Base-by-base conservation (phyloP, 2,329 filamentous ascomycete species). In the Sporothrix sp. region DNA sequence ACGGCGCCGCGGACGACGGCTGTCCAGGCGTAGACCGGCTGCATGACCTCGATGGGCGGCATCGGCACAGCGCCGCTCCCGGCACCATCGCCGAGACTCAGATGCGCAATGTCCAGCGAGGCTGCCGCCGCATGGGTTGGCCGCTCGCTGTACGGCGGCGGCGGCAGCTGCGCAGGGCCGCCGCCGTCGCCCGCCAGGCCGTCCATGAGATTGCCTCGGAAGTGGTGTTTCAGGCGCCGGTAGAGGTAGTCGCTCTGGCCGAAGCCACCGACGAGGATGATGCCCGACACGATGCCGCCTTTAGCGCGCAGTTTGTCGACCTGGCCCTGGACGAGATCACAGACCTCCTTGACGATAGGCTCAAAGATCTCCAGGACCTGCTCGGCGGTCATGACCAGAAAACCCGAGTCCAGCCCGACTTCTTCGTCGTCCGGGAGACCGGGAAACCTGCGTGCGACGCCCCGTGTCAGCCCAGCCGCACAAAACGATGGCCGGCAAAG, bases 1-100 rank as follows among this genome's bases (percentile, higher is more conserved):
- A 89, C 85, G 0, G 86, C 86, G 7, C 86, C 86, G 53, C 86
- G 73, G 5, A 90, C 85, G 2, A 89, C 85, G 0, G 85, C 84
- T 7, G 85, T 89, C 85, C 85, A 89, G 1, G 85, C 84, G 62
- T 90, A 86, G 48, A 89, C 75, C 1, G 85, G 84, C 65, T 91
- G 85, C 76, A 90, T 86, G 25, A 90, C 83, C 65, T 89, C 84
- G 35, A 90, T 82, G 1, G 77, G 79, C 4, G 73, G 42, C 3
- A 35, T 11, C 6, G 14, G 16, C 7, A 14, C 23, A 1, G 36
- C n/a, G 23, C 30, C 30, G 36, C 32, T 32, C 4, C 6, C 46
- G 6, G 14, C 47, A 25, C 42, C 42, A 5, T 27, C 35, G 3
- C 30, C 18, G 3, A 35, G 23, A 3, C 32, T 28, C 25, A 48